These are phyloP conservation scores for Didymellaceae sp. DNA, from an alignment of 2,329 filamentous ascomycete genomes.

Conservation along the genomic window DNA sequence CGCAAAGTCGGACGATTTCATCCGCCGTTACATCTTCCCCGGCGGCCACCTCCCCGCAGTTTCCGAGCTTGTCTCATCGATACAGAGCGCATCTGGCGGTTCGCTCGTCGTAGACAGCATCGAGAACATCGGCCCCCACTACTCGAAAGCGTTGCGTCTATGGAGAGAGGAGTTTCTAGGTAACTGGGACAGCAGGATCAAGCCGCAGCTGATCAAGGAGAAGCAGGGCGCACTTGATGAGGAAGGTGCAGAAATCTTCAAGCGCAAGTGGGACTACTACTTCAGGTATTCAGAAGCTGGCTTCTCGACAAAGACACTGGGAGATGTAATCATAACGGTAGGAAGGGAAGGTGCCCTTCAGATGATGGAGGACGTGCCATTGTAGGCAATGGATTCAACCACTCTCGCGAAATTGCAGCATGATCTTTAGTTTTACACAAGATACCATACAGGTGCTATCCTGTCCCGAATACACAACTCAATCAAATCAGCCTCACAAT, in stretches of 20 bases:
- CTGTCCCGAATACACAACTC: background rate
- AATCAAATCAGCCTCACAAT: background rate
- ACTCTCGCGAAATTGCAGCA: too few relatives aligned
- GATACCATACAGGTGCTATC: constrained; percentile 12
- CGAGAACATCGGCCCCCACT: constrained; percentile 77
- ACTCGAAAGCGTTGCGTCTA: constrained; percentile 70
- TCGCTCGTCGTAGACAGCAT: constrained; percentile 70
- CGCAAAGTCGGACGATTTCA: constrained; percentile 72
- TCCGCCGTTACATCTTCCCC: constrained; percentile 78
- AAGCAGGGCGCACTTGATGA: constrained; percentile 67
- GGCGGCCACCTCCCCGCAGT: constrained; percentile 75
- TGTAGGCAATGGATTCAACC: constrained; percentile 47
- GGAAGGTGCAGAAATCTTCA: constrained; percentile 71
- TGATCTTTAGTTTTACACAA: constrained; percentile 1
- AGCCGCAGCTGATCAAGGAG: constrained; percentile 64
- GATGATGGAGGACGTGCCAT: constrained; percentile 73
- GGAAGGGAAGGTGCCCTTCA: constrained; percentile 69
- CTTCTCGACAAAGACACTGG: constrained; percentile 73
- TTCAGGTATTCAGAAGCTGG: constrained; percentile 78
- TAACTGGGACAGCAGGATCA: constrained; percentile 67
- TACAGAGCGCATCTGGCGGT: constrained; percentile 66
- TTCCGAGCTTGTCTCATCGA: constrained; percentile 68
- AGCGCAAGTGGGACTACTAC: constrained; percentile 78
- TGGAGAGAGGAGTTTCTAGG: constrained; percentile 72
- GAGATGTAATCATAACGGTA: constrained; percentile 75